Evolutionary conservation across 2,329 filamentous ascomycete species (phyloP).

Genomic region (Sclerotinia sclerotiorum): DNA sequence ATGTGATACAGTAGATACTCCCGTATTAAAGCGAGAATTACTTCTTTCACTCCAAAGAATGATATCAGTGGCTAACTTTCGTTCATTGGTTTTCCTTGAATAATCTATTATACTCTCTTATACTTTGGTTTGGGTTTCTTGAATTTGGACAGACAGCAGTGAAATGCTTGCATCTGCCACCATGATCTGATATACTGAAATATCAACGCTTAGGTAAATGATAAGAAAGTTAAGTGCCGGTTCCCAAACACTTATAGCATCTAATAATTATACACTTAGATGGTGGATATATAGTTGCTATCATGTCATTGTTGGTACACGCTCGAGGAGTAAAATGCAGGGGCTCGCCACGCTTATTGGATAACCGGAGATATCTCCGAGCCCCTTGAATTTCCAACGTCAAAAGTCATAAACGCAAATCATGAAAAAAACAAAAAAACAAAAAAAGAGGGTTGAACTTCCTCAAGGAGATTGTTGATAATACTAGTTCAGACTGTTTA

Average conservation of each 20-base stretch:
- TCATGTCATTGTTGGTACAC: not conserved
- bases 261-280: not conserved
- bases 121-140: too few relatives aligned
- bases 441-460: not conserved
- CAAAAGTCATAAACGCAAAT: not conserved
- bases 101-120: not conserved
- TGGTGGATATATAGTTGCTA: not conserved
- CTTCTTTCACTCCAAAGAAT: not conserved
- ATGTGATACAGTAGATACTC: not conserved
- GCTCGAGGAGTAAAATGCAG: not conserved
- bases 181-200: too few relatives aligned
- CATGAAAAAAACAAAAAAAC: not conserved
- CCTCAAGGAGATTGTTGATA: not conserved
- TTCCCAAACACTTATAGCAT: not conserved
- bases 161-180: too few relatives aligned
- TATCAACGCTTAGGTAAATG: too few relatives aligned
- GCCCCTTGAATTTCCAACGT: not conserved
- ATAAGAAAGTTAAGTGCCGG: not conserved
- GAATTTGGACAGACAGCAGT: too few relatives aligned
- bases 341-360: not conserved
- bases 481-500: too few relatives aligned
- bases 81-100: not conserved
- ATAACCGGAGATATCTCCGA: not conserved
- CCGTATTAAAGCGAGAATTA: not conserved
- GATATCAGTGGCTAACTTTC: not conserved